A percentile compares a stretch with the other conserved stretches of the same genome.
phyloP scores from a whole-genome alignment of 257 asterid genomes.

The Gentiana straminea region DNA sequence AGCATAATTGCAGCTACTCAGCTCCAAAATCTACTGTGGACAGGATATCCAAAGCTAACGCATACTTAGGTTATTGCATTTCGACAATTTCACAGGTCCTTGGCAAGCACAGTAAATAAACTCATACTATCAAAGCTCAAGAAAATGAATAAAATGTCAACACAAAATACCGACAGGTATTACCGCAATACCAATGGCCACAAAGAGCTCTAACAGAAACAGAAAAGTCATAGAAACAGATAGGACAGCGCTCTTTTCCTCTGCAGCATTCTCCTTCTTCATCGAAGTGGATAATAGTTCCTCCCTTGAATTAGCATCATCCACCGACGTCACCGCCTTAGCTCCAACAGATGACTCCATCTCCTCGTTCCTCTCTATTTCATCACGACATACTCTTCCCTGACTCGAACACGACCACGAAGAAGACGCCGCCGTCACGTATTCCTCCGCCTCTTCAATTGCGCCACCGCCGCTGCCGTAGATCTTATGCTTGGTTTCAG shows the following conservation, averaged over 20 bases:
- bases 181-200: conserved; percentile 87
- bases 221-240: conserved; percentile 44
- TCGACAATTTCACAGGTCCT: too few relatives aligned
- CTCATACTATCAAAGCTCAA: neutral
- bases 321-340: neutral
- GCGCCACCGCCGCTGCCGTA: conserved; percentile 1
- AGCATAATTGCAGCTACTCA: too few relatives aligned
- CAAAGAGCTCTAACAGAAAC: conserved; percentile 64
- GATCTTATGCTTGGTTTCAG: too few relatives aligned
- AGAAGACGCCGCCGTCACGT: conserved; percentile 11
- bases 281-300: too few relatives aligned
- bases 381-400: conserved; percentile 9
- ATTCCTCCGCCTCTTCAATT: conserved; percentile 13
- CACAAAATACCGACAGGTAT: too few relatives aligned
- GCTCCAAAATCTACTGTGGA: too few relatives aligned
- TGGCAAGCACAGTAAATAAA: too few relatives aligned
- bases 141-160: too few relatives aligned
- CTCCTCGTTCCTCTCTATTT: conserved; percentile 8
- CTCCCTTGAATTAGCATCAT: conserved; percentile 3
- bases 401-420: conserved; percentile 18
- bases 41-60: too few relatives aligned
- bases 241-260: conserved; percentile 48
- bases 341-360: conserved; percentile 4
- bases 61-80: too few relatives aligned
- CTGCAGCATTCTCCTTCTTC: conserved; percentile 8